Conservation (phyloP, 2,329 filamentous ascomycete species). For the Botryotinia calthae region DNA sequence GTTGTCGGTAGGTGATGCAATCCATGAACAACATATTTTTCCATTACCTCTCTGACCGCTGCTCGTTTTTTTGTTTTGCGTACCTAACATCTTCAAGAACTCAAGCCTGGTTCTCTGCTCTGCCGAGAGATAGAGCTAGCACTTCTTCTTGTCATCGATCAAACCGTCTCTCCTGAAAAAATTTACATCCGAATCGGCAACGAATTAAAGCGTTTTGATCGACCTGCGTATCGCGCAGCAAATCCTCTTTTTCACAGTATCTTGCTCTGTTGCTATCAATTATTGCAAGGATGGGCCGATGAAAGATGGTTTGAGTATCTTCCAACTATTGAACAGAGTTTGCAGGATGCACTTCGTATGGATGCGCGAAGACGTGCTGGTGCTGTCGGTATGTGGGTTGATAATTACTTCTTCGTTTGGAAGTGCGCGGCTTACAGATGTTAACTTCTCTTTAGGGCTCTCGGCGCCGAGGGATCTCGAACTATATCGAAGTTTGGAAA, state of each 20-base stretch:
- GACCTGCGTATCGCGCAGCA: neutral
- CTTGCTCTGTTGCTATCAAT: neutral
- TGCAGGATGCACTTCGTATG: neutral
- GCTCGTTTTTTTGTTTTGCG: neutral
- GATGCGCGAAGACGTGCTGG: neutral
- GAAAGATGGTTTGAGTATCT: neutral
- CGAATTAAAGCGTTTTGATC: neutral
- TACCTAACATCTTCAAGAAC: neutral
- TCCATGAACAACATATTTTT: neutral
- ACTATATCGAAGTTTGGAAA: neutral
- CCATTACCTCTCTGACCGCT: neutral
- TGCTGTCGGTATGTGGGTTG: neutral
- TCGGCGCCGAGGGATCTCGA: neutral
- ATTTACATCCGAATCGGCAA: neutral
- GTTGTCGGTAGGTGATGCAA: neutral
- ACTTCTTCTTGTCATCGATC: neutral
- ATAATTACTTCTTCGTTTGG: neutral
- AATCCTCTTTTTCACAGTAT: slow-evolving; percentile 1
- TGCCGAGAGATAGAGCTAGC: neutral
- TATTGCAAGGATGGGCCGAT: neutral
- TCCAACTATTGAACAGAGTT: neutral
- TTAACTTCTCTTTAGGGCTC: neutral
- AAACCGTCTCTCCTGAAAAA: neutral
- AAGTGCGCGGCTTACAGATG: accelerated
- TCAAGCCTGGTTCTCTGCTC: neutral